Conservation (phyloP, 2,329 filamentous ascomycete species). For the Trichoderma sp. region DNA sequence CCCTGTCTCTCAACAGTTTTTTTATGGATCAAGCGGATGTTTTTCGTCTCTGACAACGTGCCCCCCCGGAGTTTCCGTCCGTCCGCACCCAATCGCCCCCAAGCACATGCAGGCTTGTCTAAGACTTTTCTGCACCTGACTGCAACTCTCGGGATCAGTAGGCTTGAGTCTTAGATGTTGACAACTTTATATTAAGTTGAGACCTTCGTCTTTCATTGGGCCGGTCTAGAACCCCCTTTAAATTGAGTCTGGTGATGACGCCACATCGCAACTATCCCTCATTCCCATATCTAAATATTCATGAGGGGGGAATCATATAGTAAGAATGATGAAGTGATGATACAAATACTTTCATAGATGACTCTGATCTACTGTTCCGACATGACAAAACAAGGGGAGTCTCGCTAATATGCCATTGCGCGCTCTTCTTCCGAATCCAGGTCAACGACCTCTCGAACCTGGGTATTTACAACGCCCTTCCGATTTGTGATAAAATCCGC, state of each 20-base stretch:
- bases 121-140: background rate
- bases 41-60: background rate
- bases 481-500: constrained; percentile 40
- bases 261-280: background rate
- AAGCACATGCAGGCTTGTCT: background rate
- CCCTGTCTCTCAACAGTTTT: background rate
- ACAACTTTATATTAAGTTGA: background rate
- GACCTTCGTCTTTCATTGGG: background rate
- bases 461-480: constrained; percentile 28
- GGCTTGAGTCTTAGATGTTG: background rate
- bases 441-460: constrained; percentile 26
- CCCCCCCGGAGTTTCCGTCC: background rate
- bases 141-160: background rate
- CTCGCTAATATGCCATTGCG: constrained; percentile 45
- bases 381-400: constrained; percentile 33
- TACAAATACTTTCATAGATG: constrained; percentile 12
- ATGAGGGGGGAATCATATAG: constrained; percentile 11
- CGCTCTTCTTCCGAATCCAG: constrained; percentile 50
- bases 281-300: background rate
- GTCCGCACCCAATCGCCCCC: background rate
- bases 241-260: background rate
- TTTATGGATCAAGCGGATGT: background rate
- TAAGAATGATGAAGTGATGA: background rate
- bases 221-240: background rate
- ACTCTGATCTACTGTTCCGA: background rate